Evolutionary conservation across 2,329 filamentous ascomycete species (phyloP), one percentile per base, ranked within the genome.

Genomic region (Bisporella sp.): DNA sequence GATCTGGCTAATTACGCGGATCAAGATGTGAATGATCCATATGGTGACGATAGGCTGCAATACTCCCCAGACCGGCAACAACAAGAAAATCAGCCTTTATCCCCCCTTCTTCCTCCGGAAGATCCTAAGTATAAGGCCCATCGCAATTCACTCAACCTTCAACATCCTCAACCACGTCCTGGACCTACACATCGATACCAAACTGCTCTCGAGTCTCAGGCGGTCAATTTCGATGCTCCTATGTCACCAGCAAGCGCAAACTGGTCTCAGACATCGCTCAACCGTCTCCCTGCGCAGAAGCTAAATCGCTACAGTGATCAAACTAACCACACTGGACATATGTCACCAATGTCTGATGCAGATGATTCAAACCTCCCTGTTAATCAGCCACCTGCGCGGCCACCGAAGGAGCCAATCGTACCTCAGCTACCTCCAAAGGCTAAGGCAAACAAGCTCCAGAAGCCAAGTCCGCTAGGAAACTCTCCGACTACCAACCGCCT

Each of bases 51-150:
- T 64, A 76, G 79, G 61, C 69, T 82, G 3, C 77, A 79, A 1
- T 81, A 77, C 59, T 80, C 79, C 0, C 71, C 81, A 49, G 70
- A 73, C 31, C 73, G 78, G 58, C 49, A 62, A 11, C 58, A 62
- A 28, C 59, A 59, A 28, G 37, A 63, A n/a, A 55, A 61, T 32
- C 52, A 57, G 6, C 42, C 48, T 49, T 59, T 65, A 12, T 42
- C 29, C n/a, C 62, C 57, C 21, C 48, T 64, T 54, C 60, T 61
- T 5, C 57, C 62, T 13, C 62, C 61, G 1, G 84, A 80, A 61
- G 85, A 90, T 58, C 85, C 87, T 44, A 91, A 91, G 67, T 91
- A 91, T 67, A 84, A 86, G 66, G 86, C 85, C 50, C 85, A 91
- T 65, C 83, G 87, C 59, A 88, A 91, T 69, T 90, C 86, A 30